Percentiles rank a stretch among this genome's conserved stretches.
Conservation (phyloP, 768 basidiomycete genomes). For the Dioszegia crocea region DNA sequence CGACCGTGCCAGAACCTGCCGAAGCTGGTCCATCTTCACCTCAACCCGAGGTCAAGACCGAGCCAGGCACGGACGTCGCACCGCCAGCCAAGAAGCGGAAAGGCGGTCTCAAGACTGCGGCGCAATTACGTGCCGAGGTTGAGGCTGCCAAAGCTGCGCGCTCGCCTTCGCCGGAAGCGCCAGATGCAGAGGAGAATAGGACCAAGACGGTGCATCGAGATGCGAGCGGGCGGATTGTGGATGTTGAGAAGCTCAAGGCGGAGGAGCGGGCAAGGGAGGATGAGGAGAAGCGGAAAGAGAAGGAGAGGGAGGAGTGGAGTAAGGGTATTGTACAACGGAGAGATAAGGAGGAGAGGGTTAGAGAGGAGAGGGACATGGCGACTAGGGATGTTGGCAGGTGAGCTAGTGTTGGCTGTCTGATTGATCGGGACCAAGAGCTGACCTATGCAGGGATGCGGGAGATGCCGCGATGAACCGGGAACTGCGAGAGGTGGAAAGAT, state of each 20-base stretch:
- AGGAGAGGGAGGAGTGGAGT: conserved; percentile 83
- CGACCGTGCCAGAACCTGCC: conserved; percentile 8
- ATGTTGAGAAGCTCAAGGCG: conserved; percentile 75
- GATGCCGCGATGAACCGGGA: conserved; percentile 83
- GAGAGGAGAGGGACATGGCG: conserved; percentile 66
- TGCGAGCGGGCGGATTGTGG: conserved; percentile 77
- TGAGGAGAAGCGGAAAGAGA: conserved; percentile 78
- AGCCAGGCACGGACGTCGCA: conserved; percentile 41
- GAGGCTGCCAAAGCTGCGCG: conserved; percentile 54
- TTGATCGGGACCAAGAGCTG: background rate
- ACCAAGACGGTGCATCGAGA: conserved; percentile 87
- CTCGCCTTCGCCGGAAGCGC: conserved; percentile 21
- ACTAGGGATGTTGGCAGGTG: conserved; percentile 65
- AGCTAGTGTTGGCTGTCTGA: conserved; percentile 8
- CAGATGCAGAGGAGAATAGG: conserved; percentile 17
- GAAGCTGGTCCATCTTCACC: conserved; percentile 18
- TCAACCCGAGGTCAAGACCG: conserved; percentile 51
- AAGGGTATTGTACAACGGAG: conserved; percentile 89
- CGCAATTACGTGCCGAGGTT: conserved; percentile 59
- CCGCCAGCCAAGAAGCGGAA: conserved; percentile 38
- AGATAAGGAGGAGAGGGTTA: conserved; percentile 64
- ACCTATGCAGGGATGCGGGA: conserved; percentile 54
- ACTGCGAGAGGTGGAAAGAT: conserved; percentile 70
- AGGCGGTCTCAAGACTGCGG: conserved; percentile 75
- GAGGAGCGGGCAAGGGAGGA: conserved; percentile 77